Percentiles rank a stretch among this genome's conserved stretches.
phyloP scores from a whole-genome alignment of 345 rosid genomes.

The Rhodamnia argentea region DNA sequence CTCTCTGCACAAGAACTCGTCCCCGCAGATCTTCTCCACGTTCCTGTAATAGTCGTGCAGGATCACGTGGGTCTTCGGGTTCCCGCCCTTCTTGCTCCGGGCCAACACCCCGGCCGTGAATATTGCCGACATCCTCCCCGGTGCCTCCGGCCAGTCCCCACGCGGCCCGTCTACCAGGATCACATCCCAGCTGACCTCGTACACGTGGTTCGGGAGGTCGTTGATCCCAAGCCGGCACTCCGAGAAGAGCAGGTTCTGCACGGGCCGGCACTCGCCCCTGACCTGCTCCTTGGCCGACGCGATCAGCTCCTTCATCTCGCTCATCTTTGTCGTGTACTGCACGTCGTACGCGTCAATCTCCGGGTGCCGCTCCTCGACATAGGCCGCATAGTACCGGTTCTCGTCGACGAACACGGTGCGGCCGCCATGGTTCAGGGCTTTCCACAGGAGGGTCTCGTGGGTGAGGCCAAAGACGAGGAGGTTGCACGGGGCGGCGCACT shows the following conservation, averaged over 20 bases:
- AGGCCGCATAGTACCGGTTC: slow-evolving; percentile 90
- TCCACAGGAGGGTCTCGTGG: slow-evolving; percentile 93
- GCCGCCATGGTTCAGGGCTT: slow-evolving; percentile 78
- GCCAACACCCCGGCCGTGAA: slow-evolving; percentile 93
- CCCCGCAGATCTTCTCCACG: slow-evolving; percentile 64
- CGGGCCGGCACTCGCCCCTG: slow-evolving; percentile 75
- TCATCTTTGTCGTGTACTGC: slow-evolving; percentile 76
- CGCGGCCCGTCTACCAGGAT: slow-evolving; percentile 93
- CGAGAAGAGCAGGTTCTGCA: slow-evolving; percentile 81
- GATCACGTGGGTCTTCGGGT: slow-evolving; percentile 64
- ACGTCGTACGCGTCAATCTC: slow-evolving; percentile 89
- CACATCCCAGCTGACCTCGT: slow-evolving; percentile 94
- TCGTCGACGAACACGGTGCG: slow-evolving; percentile 85
- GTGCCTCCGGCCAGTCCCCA: slow-evolving; percentile 57
- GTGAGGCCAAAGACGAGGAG: slow-evolving; percentile 86
- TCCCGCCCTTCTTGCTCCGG: slow-evolving; percentile 71
- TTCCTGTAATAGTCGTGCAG: slow-evolving; percentile 83
- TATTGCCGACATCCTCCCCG: slow-evolving; percentile 86
- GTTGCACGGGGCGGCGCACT: slow-evolving; percentile 80
- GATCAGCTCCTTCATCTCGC: slow-evolving; percentile 51
- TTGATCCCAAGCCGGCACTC: slow-evolving; percentile 80
- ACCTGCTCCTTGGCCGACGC: slow-evolving; percentile 43
- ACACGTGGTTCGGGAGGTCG: slow-evolving; percentile 88
- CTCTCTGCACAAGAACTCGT: slow-evolving; percentile 80
- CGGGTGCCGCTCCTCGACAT: slow-evolving; percentile 78